Base-by-base conservation (phyloP, 805 yeast species). In the Candida patagonica region DNA sequence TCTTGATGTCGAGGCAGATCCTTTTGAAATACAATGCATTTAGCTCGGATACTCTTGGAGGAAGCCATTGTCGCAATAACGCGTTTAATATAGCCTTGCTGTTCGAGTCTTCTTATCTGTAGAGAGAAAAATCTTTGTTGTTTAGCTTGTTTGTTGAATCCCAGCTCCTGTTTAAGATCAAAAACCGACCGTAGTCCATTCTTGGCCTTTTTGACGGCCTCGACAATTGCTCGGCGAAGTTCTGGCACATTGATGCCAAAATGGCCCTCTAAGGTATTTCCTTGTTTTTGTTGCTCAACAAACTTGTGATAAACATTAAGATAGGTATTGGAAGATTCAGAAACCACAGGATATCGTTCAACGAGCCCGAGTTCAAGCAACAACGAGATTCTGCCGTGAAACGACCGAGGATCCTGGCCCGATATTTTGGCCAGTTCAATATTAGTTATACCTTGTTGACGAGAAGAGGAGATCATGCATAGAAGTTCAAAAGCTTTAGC, bases 371-470 rank as follows among this genome's bases (percentile, higher is more conserved):
- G 42, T 9, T 57, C 60, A 7, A 49, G 45, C 6, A 65, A 55
- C 5, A 42, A 23, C 5, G 47, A 48, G 12, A 60, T 51, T 20
- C 70, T 54, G 6, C 65, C 59, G 40, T 53, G 57, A 5, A 65
- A 39, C 2, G 67, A 62, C 16, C 70, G 50, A 1, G 66, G 57
- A 38, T 65, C 70, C 42, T 65, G 70, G 13, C 62, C 62, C 0
- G 68, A 62, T 16, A 42, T 37, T 23, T 51, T 47, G 16, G 63
- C 52, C n/a, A 58, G 51, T 12, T 64, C 66, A 7, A 62, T 52
- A 6, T 54, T 54, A 1, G 65, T 55, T 2, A 61, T 36, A 5
- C 71, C 70, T 7, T 47, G 43, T 40, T 54, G 51, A 45, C 74
- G 52, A 42, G 56, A 42, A 60, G 73, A 52, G 56, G 67, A 54